Conservation (phyloP, 768 basidiomycete species). For the Tricholoma bakamatsutake region DNA sequence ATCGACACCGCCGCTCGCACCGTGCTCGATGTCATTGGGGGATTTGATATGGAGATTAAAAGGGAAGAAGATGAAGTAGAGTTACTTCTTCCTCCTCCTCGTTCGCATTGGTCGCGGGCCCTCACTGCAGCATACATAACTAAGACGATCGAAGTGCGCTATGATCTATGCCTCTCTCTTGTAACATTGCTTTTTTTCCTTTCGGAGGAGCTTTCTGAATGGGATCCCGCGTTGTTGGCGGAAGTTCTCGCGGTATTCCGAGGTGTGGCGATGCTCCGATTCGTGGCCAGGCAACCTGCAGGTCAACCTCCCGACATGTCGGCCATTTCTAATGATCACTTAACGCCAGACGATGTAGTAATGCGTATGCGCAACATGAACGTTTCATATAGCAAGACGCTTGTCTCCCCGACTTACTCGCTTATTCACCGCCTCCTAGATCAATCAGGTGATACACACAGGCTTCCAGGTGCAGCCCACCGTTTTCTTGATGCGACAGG, state of each 20-base stretch:
- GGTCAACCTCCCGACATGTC: conserved; percentile 21
- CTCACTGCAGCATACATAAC: conserved; percentile 59
- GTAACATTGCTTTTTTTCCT: conserved; percentile 68
- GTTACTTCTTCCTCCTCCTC: conserved; percentile 42
- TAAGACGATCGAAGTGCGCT: conserved; percentile 63
- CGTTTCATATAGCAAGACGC: conserved; percentile 46
- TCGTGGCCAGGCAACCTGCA: conserved; percentile 54
- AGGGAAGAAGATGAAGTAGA: conserved; percentile 70
- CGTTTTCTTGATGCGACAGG: conserved; percentile 64
- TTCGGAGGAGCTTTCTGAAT: conserved; percentile 52
- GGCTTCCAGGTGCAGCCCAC: conserved; percentile 58
- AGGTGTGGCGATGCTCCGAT: conserved; percentile 68
- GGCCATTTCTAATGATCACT: conserved; percentile 3
- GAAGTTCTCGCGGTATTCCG: conserved; percentile 79
- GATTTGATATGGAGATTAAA: conserved; percentile 67
- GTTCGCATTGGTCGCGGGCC: conserved; percentile 57
- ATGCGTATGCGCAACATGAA: conserved; percentile 70
- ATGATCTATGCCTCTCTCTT: conserved; percentile 65
- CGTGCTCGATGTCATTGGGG: conserved; percentile 65
- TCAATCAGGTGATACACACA: conserved; percentile 40
- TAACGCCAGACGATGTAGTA: conserved; percentile 53
- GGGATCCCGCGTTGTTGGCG: conserved; percentile 60
- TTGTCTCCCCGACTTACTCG: conserved; percentile 49
- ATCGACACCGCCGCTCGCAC: conserved; percentile 50
- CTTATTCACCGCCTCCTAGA: conserved; percentile 58